Base-by-base conservation (phyloP, 2,329 filamentous ascomycete genomes). In the Aspergillus caelatus region DNA sequence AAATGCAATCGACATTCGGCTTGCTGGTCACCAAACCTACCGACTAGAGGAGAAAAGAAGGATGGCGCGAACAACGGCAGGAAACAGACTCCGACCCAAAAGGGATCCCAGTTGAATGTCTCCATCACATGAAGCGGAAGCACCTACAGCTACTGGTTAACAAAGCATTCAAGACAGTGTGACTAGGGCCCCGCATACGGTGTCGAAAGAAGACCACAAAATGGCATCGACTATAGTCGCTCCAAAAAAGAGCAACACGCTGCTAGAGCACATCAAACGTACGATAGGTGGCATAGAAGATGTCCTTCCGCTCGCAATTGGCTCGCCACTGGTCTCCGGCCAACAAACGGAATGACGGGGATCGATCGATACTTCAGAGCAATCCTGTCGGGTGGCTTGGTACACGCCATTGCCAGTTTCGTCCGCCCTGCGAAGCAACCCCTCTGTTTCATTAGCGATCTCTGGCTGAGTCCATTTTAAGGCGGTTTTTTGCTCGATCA, bases 21-120 rank as follows among this genome's bases (percentile, higher is more conserved):
- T 21, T 7, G 6, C 32, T 50, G 14, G 4, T 2, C 34, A n/a
- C n/a, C 6, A n/a, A 16, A 71, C 75, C 74, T 78, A 53, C 86
- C 88, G 2, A 88, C 82, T 1, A 87, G 39, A 0, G 90, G 89
- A 0, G 86, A 85, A 4, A 85, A 67, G 71, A 91, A 86, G 19
- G 83, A 83, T 0, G 89, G 89, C 7, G 89, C 74, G 50, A 88
- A 84, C 52, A 91, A 69, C 1, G 83, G 79, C 6, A 89, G 77
- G 70, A 89, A 88, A 11, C 87, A 76, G 7, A 89, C 73, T 1
- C 87, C 87, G 4, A 86, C 84, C 0, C 83, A 86, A 0, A 81
- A 81, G 0, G 87, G 83, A 52, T 80, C 76, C 85, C 86, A 89
- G 64, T 78, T 67, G 69, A 89, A 89, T 2, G 79, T 83, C 10